Evolutionary conservation across 169 alveolate genomes (phyloP).

Genomic region (Plasmodium relictum): DNA sequence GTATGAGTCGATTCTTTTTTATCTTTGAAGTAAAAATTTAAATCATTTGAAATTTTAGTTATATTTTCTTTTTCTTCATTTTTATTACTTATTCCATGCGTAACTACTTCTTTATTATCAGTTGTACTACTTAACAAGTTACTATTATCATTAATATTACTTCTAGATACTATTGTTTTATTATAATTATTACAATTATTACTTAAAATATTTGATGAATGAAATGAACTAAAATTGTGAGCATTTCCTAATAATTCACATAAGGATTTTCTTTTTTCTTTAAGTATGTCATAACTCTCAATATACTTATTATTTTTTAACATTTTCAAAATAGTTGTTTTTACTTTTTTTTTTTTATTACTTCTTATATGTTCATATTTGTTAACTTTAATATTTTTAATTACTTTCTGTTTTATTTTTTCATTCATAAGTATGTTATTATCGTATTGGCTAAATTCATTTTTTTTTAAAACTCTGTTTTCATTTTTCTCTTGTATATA

Average conservation of each 20-base stretch:
- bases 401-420: constrained; percentile 45
- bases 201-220: background rate
- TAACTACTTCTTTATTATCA: background rate
- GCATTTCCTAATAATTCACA: background rate
- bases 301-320: constrained; percentile 38
- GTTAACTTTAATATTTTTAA: constrained; percentile 29
- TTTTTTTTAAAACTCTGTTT: constrained; percentile 4
- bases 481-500: constrained; percentile 55
- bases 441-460: constrained; percentile 47
- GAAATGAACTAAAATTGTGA: background rate
- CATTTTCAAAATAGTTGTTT: constrained; percentile 37
- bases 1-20: background rate
- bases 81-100: background rate
- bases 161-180: no score
- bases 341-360: constrained; percentile 52
- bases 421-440: constrained; percentile 74
- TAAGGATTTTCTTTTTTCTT: constrained; percentile 23
- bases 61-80: background rate
- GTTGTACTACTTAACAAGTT: background rate
- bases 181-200: no score
- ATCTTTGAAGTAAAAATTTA: background rate
- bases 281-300: constrained; percentile 33
- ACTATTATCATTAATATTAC: background rate
- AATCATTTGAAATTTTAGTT: background rate
- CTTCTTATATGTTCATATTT: constrained; percentile 69